These are phyloP conservation scores for Pichia exigua DNA, from an alignment of 805 yeast genomes.

Conservation along the genomic window DNA sequence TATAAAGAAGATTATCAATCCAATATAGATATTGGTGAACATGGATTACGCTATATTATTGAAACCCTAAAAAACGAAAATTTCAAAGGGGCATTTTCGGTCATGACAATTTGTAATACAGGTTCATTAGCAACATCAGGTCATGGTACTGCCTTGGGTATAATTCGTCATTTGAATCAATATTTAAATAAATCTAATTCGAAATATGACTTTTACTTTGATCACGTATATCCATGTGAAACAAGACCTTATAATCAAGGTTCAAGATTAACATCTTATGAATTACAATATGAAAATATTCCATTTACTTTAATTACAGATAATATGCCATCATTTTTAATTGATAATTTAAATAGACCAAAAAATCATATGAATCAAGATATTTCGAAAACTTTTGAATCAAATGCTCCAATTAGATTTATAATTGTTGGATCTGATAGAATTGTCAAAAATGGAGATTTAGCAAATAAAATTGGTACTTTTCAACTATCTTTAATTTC, in stretches of 20 bases:
- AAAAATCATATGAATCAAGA: conserved; percentile 22
- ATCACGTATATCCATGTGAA: conserved; percentile 79
- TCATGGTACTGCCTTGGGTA: conserved; percentile 94
- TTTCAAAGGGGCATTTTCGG: conserved; percentile 62
- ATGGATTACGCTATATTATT: conserved; percentile 67
- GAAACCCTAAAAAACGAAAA: conserved; percentile 37
- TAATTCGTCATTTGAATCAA: conserved; percentile 63
- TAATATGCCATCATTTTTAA: conserved; percentile 79
- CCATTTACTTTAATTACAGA: conserved; percentile 89
- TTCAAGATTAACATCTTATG: conserved; percentile 86
- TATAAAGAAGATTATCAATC: conserved; percentile 73
- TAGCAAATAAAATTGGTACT: conserved; percentile 96
- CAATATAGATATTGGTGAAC: conserved; percentile 68
- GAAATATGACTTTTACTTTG: conserved; percentile 37
- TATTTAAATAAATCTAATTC: conserved; percentile 27
- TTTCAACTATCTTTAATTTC: conserved; percentile 77
- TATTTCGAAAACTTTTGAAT: conserved; percentile 14
- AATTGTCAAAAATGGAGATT: conserved; percentile 86
- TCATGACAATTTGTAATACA: conserved; percentile 89
- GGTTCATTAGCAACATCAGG: conserved; percentile 97
- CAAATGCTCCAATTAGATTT: conserved; percentile 66
- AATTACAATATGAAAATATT: conserved; percentile 73
- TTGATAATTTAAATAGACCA: conserved; percentile 34
- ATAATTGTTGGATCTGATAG: conserved; percentile 95
- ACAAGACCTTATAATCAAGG: conserved; percentile 98